Evolutionary conservation across 106 monocot genomes (phyloP), one percentile per base, ranked within the genome.

Genomic region (Agapanthus africanus): DNA sequence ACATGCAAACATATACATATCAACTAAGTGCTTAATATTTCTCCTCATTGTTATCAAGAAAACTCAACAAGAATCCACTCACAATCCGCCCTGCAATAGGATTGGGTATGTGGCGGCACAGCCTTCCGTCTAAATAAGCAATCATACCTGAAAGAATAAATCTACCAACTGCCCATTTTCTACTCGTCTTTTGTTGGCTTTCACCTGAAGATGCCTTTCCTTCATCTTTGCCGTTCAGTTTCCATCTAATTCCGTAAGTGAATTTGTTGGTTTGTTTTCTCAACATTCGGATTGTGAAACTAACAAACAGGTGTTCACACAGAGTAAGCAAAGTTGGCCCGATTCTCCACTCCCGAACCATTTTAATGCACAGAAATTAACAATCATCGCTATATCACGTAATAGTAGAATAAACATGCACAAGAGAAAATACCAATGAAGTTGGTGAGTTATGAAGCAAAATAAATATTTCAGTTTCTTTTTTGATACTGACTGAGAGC

Each of bases 31-130:
- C n/a, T n/a, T n/a, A n/a, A n/a, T n/a, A n/a, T n/a, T n/a, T n/a
- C n/a, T n/a, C n/a, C n/a, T 82, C 65, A 34, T 84, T 87, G 22
- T 69, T 75, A 35, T 90, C 90, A 34, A 94, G 79, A 59, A 84
- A 94, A 69, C 87, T 90, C 62, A 94, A 66, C 71, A 94, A 66
- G 36, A 90, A 94, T 40, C 94, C 94, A 37, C 94, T 94, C 8
- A 94, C 94, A 39, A 90, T 87, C 38, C 94, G 67, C 27, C 94
- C 75, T 15, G 74, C 94, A 40, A 94, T 79, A 10, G 90, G 90
- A 66, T 90, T 70, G 25, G 94, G 94, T 65, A 94, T 94, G 63
- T 85, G 77, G 16, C 94, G 83, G 66, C 94, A 94, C 32, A 94
- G 22, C 76, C 90, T 77, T 26, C 94, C 94, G 46, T 94, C 94